Conservation (phyloP, 192 early-diverging fungal genomes). For the Coemansia sp. region DNA sequence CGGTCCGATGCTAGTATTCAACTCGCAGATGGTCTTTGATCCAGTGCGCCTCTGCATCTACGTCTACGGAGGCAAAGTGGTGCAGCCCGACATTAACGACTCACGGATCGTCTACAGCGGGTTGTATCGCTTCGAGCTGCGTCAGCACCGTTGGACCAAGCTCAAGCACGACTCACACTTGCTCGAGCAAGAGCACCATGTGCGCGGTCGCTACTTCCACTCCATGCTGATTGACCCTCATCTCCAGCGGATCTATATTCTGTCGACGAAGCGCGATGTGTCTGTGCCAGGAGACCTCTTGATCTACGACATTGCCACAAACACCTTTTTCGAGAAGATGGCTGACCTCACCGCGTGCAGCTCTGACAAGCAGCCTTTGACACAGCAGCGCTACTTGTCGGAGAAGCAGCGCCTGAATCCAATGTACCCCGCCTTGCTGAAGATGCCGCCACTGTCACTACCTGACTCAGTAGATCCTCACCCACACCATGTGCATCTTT, state of each 20-base stretch:
- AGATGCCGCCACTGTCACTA: slow-evolving; percentile 14
- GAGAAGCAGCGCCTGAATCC: slow-evolving; percentile 39
- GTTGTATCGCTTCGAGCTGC: slow-evolving; percentile 80
- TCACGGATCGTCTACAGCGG: slow-evolving; percentile 76
- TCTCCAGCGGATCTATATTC: slow-evolving; percentile 78
- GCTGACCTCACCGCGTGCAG: slow-evolving; percentile 19
- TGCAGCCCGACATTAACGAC: slow-evolving; percentile 66
- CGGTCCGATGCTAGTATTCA: slow-evolving; percentile 89
- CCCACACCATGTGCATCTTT: slow-evolving; percentile 40
- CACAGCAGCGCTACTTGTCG: slow-evolving; percentile 40
- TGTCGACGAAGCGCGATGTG: slow-evolving; percentile 88
- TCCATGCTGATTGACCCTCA: slow-evolving; percentile 83
- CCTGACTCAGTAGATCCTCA: slow-evolving; percentile 26
- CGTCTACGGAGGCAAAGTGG: slow-evolving; percentile 87
- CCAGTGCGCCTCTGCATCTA: slow-evolving; percentile 69
- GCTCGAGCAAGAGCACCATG: slow-evolving; percentile 57
- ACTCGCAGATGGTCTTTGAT: slow-evolving; percentile 95
- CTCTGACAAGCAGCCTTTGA: slow-evolving; percentile 31
- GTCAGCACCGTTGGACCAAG: slow-evolving; percentile 69
- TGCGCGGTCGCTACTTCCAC: slow-evolving; percentile 89
- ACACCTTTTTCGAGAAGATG: slow-evolving; percentile 73
- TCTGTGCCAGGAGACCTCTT: slow-evolving; percentile 81
- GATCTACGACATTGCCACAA: slow-evolving; percentile 79
- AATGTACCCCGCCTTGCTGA: slow-evolving; percentile 9
- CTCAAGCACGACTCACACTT: slow-evolving; percentile 69